A percentile compares a stretch with the other conserved stretches of the same genome.
Conservation (phyloP, 1,139 yeast species). For the Nakaseomyces nivariensis region DNA sequence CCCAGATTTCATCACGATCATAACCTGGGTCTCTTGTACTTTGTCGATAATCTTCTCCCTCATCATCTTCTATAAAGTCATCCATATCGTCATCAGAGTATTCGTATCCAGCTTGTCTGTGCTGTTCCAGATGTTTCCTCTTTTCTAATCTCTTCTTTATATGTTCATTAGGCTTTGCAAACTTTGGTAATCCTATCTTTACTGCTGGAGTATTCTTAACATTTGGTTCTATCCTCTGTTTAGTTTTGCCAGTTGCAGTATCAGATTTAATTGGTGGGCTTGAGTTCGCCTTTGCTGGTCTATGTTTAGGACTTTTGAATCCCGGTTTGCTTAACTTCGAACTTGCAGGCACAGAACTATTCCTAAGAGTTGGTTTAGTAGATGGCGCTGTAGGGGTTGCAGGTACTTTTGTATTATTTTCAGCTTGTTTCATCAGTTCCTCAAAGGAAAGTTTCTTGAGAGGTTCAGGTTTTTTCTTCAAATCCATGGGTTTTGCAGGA, state of each 20-base stretch:
- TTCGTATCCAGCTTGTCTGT: constrained; percentile 7
- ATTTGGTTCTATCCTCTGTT: constrained; percentile 1
- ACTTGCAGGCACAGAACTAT: constrained; percentile 1
- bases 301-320: constrained; percentile 6
- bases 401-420: constrained; percentile 33
- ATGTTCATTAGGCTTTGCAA: constrained; percentile 12
- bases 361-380: constrained; percentile 2
- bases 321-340: constrained; percentile 11
- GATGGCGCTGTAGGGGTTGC: neutral
- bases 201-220: constrained; percentile 3
- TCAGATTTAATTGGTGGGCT: neutral
- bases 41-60: constrained; percentile 29
- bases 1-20: constrained; percentile 83
- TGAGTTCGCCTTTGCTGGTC: constrained; percentile 2
- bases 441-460: constrained; percentile 48
- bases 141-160: constrained; percentile 15
- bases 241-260: neutral
- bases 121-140: constrained; percentile 8
- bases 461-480: constrained; percentile 20
- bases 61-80: constrained; percentile 53
- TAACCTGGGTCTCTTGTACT: constrained; percentile 36
- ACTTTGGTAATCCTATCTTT: constrained; percentile 1
- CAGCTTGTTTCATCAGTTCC: constrained; percentile 64
- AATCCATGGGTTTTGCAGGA: constrained; percentile 7
- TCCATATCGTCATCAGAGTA: constrained; percentile 34